Base-by-base conservation (phyloP, 495 filamentous ascomycete genomes). In the Amorphotheca resinae region DNA sequence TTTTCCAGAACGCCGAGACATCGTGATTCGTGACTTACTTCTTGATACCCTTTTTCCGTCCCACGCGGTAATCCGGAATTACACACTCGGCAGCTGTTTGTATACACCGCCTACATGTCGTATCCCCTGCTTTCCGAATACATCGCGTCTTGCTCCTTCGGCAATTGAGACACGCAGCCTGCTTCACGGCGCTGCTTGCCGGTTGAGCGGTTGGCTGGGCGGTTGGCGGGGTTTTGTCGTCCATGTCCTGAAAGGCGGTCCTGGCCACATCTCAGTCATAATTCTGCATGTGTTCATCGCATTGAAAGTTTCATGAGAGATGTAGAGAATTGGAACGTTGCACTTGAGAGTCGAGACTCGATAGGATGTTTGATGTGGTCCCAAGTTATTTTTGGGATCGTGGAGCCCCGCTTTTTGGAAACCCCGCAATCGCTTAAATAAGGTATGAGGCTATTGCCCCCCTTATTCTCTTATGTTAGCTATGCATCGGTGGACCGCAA, bases 21-120 rank as follows among this genome's bases (percentile, higher is more conserved):
- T n/a, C n/a, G n/a, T n/a, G 16, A 44, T 17, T n/a, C 21, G 37
- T 26, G 23, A 58, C 72, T 64, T 56, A 77, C 79, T 84, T 84
- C 54, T 82, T 82, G 33, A 83, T 77, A 2, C 80, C 80, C 56
- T 83, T 83, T 45, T 81, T 77, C 43, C 80, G 64, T 7, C 80
- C 80, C 8, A 83, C 67, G 37, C 79, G 78, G 57, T 82, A 79
- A 30, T 70, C 73, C 2, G 79, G 79, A 8, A 80, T 71, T 8
- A 79, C 62, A 55, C 80, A 83, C 33, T 82, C 72, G 1, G 65
- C 58, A 25, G 66, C 59, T 15, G 67, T 58, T 45, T 76, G 72
- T 35, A 61, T 64, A 55, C 80, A 85, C 54, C 74, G 77, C 32
- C 78, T 74, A 50, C 79, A 84, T 12, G 61, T 63, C 18, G 61